Conservation (phyloP, 805 yeast species). For the Candida pseudoglaebosa region DNA sequence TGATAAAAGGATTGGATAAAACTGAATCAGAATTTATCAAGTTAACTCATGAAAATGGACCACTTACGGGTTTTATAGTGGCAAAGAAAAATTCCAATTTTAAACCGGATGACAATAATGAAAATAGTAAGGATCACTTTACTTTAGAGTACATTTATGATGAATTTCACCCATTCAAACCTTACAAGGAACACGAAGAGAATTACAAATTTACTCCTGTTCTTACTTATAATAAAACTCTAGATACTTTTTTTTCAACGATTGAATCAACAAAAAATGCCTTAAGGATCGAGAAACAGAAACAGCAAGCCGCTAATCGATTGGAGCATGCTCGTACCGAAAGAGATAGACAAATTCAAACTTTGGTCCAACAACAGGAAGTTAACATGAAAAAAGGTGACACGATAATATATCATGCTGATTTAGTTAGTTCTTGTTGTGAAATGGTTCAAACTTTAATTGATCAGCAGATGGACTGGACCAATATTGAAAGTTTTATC, state of each 20-base stretch:
- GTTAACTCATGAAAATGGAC: conserved; percentile 31
- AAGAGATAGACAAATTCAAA: conserved; percentile 63
- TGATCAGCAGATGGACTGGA: conserved; percentile 92
- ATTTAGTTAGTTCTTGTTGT: conserved; percentile 68
- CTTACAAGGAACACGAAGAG: conserved; percentile 34
- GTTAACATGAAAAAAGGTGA: conserved; percentile 67
- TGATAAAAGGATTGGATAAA: conserved; percentile 41
- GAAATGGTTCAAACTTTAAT: conserved; percentile 60
- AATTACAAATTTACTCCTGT: conserved; percentile 34
- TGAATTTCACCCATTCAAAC: conserved; percentile 67
- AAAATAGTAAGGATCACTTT: conserved; percentile 17
- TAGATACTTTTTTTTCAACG: conserved; percentile 81
- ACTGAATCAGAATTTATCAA: conserved; percentile 43
- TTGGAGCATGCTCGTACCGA: conserved; percentile 73
- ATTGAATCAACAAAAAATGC: conserved; percentile 79
- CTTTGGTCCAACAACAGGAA: conserved; percentile 59
- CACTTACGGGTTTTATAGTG: conserved; percentile 57
- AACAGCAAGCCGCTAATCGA: conserved; percentile 69
- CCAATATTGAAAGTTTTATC: conserved; percentile 73
- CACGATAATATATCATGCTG: conserved; percentile 64
- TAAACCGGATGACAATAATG: conserved; percentile 29
- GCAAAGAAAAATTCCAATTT: conserved; percentile 55
- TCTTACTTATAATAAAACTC: conserved; percentile 71
- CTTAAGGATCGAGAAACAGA: conserved; percentile 69
- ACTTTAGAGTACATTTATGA: conserved; percentile 52